Evolutionary conservation across 352 stramenopile species (phyloP).

Genomic region (Phytophthora pistaciae): DNA sequence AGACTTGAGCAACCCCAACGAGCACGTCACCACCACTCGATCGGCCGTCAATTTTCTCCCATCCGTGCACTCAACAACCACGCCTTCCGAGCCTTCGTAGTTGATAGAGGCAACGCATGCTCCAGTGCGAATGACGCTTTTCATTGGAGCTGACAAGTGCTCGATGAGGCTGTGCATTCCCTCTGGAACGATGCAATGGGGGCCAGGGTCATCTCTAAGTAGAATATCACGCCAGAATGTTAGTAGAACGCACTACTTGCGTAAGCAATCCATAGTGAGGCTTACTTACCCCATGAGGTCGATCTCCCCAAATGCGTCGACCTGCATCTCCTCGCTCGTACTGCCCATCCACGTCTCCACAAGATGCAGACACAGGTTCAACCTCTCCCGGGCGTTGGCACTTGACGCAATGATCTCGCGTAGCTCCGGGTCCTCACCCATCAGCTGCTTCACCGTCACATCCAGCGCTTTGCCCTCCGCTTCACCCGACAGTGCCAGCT

Average conservation of each 20-base stretch:
- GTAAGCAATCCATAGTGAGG: not conserved
- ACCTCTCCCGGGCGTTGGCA: constrained; percentile 29
- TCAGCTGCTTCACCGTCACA: constrained; percentile 38
- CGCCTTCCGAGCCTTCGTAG: constrained; percentile 21
- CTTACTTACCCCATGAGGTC: constrained; percentile 48
- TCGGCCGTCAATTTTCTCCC: constrained; percentile 38
- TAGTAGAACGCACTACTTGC: not conserved
- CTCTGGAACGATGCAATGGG: constrained; percentile 51
- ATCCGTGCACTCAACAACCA: constrained; percentile 44
- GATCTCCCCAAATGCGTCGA: constrained; percentile 61
- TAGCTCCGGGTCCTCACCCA: constrained; percentile 27
- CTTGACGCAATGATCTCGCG: constrained; percentile 11
- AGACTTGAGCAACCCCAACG: constrained; percentile 57
- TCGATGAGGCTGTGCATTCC: constrained; percentile 60
- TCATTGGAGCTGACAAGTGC: constrained; percentile 35
- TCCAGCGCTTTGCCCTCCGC: constrained; percentile 31
- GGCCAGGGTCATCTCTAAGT: constrained; percentile 55
- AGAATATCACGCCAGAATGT: constrained; percentile 3
- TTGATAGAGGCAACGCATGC: constrained; percentile 32
- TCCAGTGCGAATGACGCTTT: constrained; percentile 33
- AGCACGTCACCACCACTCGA: constrained; percentile 59
- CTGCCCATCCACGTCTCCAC: constrained; percentile 68
- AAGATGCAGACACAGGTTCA: constrained; percentile 50
- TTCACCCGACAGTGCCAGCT: constrained; percentile 29
- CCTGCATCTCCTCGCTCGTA: constrained; percentile 45